phyloP scores from a whole-genome alignment of 2,329 filamentous ascomycete genomes.

The Fusarium pseudograminearum region DNA sequence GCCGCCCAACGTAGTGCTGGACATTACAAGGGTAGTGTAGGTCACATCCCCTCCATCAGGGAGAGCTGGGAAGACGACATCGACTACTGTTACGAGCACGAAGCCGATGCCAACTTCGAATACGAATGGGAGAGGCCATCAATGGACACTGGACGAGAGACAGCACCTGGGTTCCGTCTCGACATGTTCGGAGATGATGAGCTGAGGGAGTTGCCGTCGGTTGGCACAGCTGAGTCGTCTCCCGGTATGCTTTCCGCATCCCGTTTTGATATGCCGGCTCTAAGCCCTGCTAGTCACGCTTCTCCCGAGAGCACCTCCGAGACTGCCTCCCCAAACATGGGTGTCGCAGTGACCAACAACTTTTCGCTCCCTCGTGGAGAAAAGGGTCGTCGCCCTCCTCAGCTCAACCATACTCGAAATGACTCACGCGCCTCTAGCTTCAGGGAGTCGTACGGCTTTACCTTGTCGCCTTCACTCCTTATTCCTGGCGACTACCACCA shows the following conservation, averaged over 20 bases:
- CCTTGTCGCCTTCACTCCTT: conserved; percentile 70
- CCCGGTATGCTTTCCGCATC: conserved; percentile 48
- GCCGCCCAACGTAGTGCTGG: conserved; percentile 50
- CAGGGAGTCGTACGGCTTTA: conserved; percentile 70
- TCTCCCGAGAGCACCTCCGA: conserved; percentile 58
- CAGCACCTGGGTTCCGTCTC: conserved; percentile 41
- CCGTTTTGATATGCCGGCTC: conserved; percentile 58
- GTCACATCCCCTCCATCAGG: conserved; percentile 50
- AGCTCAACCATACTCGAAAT: conserved; percentile 53
- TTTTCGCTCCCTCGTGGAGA: conserved; percentile 63
- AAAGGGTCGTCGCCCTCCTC: conserved; percentile 49
- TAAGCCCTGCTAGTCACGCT: conserved; percentile 63
- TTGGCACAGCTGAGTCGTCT: conserved; percentile 40
- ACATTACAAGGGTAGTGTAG: conserved; percentile 32
- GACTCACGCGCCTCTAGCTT: conserved; percentile 66
- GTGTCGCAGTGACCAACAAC: conserved; percentile 59
- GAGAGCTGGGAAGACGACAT: conserved; percentile 77
- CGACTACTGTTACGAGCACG: conserved; percentile 78
- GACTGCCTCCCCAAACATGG: conserved; percentile 57
- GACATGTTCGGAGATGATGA: conserved; percentile 43
- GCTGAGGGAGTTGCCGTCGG: conserved; percentile 38
- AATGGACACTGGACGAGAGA: conserved; percentile 55
- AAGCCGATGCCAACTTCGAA: conserved; percentile 74
- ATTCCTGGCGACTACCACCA: conserved; percentile 70
- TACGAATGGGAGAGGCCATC: conserved; percentile 74